A percentile compares a stretch with the other conserved stretches of the same genome.
phyloP scores from a whole-genome alignment of 306 rosid genomes.

The Crataegus laevigata region DNA sequence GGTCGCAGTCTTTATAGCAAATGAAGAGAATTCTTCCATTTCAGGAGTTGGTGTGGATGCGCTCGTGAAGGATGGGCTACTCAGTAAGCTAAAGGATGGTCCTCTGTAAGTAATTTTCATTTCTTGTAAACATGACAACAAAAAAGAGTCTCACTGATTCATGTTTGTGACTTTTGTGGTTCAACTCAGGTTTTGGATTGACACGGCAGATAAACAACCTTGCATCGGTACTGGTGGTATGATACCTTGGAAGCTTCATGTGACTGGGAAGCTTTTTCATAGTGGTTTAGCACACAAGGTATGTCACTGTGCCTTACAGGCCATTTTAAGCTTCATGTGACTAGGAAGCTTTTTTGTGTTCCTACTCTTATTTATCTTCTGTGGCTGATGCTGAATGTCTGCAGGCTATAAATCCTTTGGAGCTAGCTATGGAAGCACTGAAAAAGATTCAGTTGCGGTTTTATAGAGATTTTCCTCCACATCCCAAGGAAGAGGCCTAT shows the following conservation, averaged over 20 bases:
- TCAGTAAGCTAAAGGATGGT: constrained; percentile 65
- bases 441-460: constrained; percentile 73
- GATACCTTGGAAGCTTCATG: constrained; percentile 85
- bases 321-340: not conserved
- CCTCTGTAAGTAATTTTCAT: constrained; percentile 58
- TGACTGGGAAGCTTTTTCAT: constrained; percentile 83
- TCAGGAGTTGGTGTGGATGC: constrained; percentile 88
- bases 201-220: constrained; percentile 92
- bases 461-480: constrained; percentile 88
- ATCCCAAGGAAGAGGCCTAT: constrained; percentile 68
- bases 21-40: constrained; percentile 82
- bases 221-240: constrained; percentile 91
- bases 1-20: constrained; percentile 83
- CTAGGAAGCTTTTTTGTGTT: not conserved
- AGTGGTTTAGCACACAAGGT: constrained; percentile 91
- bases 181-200: constrained; percentile 72
- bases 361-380: constrained; percentile 2
- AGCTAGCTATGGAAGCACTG: constrained; percentile 85
- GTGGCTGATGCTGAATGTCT: constrained; percentile 14
- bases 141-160: not conserved
- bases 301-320: not conserved
- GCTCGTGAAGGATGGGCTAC: constrained; percentile 69
- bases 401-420: constrained; percentile 86
- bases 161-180: constrained; percentile 10
- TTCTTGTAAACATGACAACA: not conserved